phyloP scores from a whole-genome alignment of 208 protist species.

The Trypanosoma rangeli region DNA sequence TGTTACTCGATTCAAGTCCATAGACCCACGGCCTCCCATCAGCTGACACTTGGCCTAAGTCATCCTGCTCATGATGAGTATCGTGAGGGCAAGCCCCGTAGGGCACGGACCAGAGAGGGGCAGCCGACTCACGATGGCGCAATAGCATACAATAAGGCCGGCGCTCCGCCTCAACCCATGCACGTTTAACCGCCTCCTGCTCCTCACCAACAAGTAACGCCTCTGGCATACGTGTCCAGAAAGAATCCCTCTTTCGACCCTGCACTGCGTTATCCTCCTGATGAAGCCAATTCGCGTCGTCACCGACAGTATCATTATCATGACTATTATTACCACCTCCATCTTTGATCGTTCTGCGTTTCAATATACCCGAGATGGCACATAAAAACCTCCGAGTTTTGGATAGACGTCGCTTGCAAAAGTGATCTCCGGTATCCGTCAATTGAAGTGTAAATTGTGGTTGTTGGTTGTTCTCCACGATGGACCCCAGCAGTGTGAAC shows the following conservation, averaged over 20 bases:
- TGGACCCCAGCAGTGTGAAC: background rate
- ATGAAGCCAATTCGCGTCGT: too few relatives aligned
- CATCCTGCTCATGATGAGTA: background rate
- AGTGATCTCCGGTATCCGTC: background rate
- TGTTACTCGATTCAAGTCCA: background rate
- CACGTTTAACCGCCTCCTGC: background rate
- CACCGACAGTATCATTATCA: background rate
- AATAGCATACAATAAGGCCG: constrained; percentile 16
- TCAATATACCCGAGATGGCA: background rate
- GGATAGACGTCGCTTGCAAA: too few relatives aligned
- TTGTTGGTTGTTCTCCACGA: constrained; percentile 2
- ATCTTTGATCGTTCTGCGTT: too few relatives aligned
- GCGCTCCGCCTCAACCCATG: constrained; percentile 1
- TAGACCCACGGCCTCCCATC: background rate
- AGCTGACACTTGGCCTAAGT: background rate
- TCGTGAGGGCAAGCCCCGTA: background rate
- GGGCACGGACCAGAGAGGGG: background rate
- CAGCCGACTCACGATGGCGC: background rate
- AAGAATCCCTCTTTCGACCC: background rate
- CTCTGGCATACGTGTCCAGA: background rate
- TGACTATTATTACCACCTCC: background rate
- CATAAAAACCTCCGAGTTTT: background rate
- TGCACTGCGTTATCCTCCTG: too few relatives aligned
- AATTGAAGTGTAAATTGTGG: background rate
- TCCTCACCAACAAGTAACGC: background rate